A percentile compares a stretch with the other conserved stretches of the same genome.
Conservation (phyloP, 768 basidiomycete species). For the Royoungia palumana region DNA sequence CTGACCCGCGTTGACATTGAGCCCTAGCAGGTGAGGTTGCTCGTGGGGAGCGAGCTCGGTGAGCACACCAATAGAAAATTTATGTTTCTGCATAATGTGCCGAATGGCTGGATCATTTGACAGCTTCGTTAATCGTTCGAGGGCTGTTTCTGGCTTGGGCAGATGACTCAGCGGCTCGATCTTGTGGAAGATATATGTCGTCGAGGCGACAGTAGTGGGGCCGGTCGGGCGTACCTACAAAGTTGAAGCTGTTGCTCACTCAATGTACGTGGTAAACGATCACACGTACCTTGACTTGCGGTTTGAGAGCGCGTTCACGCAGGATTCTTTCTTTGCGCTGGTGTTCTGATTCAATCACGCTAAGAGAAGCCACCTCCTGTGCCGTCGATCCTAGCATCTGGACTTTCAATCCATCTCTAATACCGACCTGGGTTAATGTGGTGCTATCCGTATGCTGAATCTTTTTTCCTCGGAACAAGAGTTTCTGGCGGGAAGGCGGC, state of each 20-base stretch:
- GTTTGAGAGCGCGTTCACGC: slow-evolving; percentile 53
- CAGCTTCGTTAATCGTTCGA: slow-evolving; percentile 51
- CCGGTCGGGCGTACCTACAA: slow-evolving; percentile 57
- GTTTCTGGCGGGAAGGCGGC: slow-evolving; percentile 64
- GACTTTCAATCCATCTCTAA: slow-evolving; percentile 62
- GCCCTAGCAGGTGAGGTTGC: slow-evolving; percentile 63
- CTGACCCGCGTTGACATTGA: slow-evolving; percentile 62
- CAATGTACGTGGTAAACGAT: not conserved
- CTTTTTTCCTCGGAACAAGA: slow-evolving; percentile 69
- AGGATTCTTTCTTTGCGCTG: slow-evolving; percentile 56
- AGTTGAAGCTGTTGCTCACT: not conserved
- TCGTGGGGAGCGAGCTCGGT: slow-evolving; percentile 81
- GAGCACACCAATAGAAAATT: slow-evolving; percentile 63
- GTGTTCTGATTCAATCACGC: slow-evolving; percentile 55
- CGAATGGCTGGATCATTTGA: slow-evolving; percentile 68
- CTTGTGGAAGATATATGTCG: slow-evolving; percentile 60
- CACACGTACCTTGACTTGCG: slow-evolving; percentile 51
- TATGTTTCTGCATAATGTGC: slow-evolving; percentile 68
- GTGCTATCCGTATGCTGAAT: slow-evolving; percentile 27
- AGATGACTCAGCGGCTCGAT: slow-evolving; percentile 61
- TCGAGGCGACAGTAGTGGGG: slow-evolving; percentile 34
- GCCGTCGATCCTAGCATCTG: slow-evolving; percentile 69
- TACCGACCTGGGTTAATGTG: slow-evolving; percentile 45
- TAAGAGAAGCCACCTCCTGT: slow-evolving; percentile 53
- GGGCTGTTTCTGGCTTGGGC: slow-evolving; percentile 58